Evolutionary conservation across 2,329 filamentous ascomycete genomes (phyloP), one percentile per base, ranked within the genome.

Genomic region (Xylaria sp.): DNA sequence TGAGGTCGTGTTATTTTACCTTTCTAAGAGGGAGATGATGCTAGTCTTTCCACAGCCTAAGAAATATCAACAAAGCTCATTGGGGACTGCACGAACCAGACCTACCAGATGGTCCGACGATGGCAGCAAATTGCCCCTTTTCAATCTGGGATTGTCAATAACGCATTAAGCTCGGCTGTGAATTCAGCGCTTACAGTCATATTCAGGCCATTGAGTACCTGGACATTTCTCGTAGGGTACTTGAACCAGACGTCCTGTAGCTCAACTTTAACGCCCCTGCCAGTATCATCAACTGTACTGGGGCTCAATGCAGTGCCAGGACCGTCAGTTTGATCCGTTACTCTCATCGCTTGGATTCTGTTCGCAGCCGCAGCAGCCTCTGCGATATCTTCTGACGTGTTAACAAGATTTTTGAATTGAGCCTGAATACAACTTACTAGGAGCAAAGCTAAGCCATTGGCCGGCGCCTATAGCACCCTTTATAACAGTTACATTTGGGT

Each of bases 101-200:
- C 69, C 64, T 73, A 20, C 91, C 91, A 5, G 89, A 91, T 0
- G 90, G 86, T 0, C 91, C 91, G 7, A 93, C 90, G 1, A 93
- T 83, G 1, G 90, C 91, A 1, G 87, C 89, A 75, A 92, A 93
- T 76, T 92, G 89, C 1, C 90, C 91, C 70, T 88, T 89, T 71
- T 89, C 83, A 63, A 93, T 87, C 32, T 78, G 50, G 28, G 23
- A 64, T 15, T 1, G 41, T 62, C 37, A 65, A 20, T 23, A 54
- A 13, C 51, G 15, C 41, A 54, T 12, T 3, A 32, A 63, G 18
- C 1, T 10, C 28, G 10, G 39, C 18, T 52, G 20, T 55, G 50
- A 32, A 41, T 23, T 52, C 7, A 6, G 23, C 15, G 20, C 75
- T 72, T 74, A 78, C 76, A 41, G 84, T 87, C 71, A 94, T 82